Conservation (phyloP, 192 early-diverging fungal species). For the Coemansia sp. region DNA sequence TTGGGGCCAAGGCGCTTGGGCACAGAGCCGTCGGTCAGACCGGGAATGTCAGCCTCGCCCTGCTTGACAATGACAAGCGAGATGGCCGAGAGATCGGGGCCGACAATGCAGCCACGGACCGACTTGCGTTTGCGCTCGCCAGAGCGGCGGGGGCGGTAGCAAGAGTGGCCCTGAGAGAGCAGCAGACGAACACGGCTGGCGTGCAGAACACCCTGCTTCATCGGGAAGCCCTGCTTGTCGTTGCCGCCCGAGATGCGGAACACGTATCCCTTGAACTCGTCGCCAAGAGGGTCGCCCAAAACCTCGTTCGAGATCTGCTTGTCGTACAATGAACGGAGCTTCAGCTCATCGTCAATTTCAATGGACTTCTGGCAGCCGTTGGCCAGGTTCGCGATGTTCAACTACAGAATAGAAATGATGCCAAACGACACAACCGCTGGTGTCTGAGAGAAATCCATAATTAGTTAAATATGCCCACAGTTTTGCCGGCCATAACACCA, state of each 20-base stretch:
- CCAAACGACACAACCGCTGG: not conserved
- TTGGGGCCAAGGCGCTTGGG: slow-evolving; percentile 99
- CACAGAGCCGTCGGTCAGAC: slow-evolving; percentile 87
- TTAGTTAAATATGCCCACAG: no score
- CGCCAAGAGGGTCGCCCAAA: slow-evolving; percentile 91
- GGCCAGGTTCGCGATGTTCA: slow-evolving; percentile 99
- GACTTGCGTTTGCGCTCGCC: slow-evolving; percentile 99
- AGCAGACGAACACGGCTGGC: slow-evolving; percentile 77
- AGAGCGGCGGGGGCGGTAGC: slow-evolving; percentile 95
- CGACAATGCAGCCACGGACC: slow-evolving; percentile 98
- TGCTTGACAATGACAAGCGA: slow-evolving; percentile 96
- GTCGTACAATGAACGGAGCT: slow-evolving; percentile 94
- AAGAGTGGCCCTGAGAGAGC: slow-evolving; percentile 93
- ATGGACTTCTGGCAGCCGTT: slow-evolving; percentile 98
- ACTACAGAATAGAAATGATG: slow-evolving; percentile 56
- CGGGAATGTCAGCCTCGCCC: slow-evolving; percentile 94
- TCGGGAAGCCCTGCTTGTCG: slow-evolving; percentile 99
- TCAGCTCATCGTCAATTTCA: slow-evolving; percentile 96
- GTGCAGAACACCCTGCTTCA: slow-evolving; percentile 98
- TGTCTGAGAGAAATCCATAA: no score
- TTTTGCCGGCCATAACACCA: no score
- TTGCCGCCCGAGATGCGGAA: slow-evolving; percentile 99
- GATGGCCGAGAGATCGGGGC: slow-evolving; percentile 88
- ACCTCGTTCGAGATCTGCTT: slow-evolving; percentile 98
- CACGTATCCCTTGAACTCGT: slow-evolving; percentile 99